These are phyloP conservation scores for Peronosclerospora sorghi DNA, from an alignment of 352 stramenopile species.

Conservation along the genomic window DNA sequence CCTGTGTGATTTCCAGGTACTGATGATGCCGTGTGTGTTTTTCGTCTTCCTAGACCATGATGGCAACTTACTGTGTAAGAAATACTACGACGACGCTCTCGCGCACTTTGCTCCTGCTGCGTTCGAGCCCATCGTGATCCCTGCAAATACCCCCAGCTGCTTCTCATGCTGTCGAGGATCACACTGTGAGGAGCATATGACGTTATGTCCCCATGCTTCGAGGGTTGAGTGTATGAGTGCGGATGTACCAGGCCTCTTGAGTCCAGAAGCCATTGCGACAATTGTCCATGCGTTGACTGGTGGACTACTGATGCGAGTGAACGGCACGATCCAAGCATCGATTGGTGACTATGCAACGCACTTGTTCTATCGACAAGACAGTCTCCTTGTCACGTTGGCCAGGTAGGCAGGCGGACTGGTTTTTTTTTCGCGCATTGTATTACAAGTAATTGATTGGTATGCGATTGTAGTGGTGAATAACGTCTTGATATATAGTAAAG, in stretches of 20 bases:
- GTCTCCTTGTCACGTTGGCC: conserved; percentile 55
- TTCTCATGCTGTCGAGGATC: conserved; percentile 70
- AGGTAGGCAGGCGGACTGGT: too few species aligned
- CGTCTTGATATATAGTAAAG: too few species aligned
- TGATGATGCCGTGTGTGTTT: neutral
- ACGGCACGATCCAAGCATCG: conserved; percentile 58
- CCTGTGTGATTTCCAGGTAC: neutral
- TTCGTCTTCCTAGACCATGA: conserved; percentile 15
- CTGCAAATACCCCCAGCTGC: conserved; percentile 47
- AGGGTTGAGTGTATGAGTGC: conserved; percentile 57
- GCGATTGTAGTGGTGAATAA: too few species aligned
- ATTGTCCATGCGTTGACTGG: conserved; percentile 62
- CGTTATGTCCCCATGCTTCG: conserved; percentile 47
- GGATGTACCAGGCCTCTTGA: conserved; percentile 56
- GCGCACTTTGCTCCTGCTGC: conserved; percentile 50
- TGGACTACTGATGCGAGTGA: conserved; percentile 68
- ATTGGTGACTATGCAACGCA: conserved; percentile 57
- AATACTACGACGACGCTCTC: conserved; percentile 55
- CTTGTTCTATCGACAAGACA: conserved; percentile 66
- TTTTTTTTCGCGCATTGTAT: too few species aligned
- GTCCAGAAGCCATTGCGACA: conserved; percentile 58
- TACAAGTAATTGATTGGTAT: too few species aligned
- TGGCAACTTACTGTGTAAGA: conserved; percentile 42
- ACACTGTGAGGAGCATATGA: conserved; percentile 35
- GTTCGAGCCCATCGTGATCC: conserved; percentile 66